phyloP scores from a whole-genome alignment of 768 basidiomycete species.

The Sporobolomyces pararoseus region DNA sequence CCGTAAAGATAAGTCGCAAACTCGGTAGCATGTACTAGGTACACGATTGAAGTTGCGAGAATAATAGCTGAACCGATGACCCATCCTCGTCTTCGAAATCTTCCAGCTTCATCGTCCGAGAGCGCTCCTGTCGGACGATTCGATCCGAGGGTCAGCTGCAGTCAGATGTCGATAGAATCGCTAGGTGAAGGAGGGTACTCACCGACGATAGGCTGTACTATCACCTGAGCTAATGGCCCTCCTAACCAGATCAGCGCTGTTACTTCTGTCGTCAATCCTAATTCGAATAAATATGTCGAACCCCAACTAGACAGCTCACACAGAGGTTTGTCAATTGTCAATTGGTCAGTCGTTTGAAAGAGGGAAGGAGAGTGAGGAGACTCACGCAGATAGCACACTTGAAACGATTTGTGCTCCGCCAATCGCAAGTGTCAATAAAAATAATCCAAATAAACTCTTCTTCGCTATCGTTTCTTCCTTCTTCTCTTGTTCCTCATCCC shows the following conservation, averaged over 20 bases:
- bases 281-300: slow-evolving; percentile 79
- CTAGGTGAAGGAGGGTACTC: slow-evolving; percentile 33
- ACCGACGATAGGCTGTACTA: slow-evolving; percentile 96
- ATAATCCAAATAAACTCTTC: slow-evolving; percentile 3
- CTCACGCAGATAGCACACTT: slow-evolving; percentile 6
- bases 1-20: slow-evolving; percentile 75
- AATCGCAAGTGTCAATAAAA: slow-evolving; percentile 1
- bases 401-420: slow-evolving; percentile 12
- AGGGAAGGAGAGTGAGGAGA: not conserved
- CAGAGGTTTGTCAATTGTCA: too few relatives aligned
- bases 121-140: slow-evolving; percentile 73
- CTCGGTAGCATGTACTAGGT: slow-evolving; percentile 74
- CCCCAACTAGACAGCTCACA: slow-evolving; percentile 81
- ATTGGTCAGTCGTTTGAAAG: not conserved
- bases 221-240: slow-evolving; percentile 86
- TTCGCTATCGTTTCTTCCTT: not conserved
- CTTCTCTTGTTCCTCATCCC: not conserved
- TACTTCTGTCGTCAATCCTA: slow-evolving; percentile 77
- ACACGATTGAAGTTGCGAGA: slow-evolving; percentile 70
- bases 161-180: too few relatives aligned
- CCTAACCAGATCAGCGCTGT: slow-evolving; percentile 91
- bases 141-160: too few relatives aligned
- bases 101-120: slow-evolving; percentile 92
- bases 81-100: slow-evolving; percentile 89
- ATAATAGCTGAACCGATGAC: slow-evolving; percentile 75